Percentiles rank a stretch among this genome's conserved stretches.
phyloP scores from a whole-genome alignment of 1,284 basidiomycete genomes.

The Kalmanozyma brasiliensis region DNA sequence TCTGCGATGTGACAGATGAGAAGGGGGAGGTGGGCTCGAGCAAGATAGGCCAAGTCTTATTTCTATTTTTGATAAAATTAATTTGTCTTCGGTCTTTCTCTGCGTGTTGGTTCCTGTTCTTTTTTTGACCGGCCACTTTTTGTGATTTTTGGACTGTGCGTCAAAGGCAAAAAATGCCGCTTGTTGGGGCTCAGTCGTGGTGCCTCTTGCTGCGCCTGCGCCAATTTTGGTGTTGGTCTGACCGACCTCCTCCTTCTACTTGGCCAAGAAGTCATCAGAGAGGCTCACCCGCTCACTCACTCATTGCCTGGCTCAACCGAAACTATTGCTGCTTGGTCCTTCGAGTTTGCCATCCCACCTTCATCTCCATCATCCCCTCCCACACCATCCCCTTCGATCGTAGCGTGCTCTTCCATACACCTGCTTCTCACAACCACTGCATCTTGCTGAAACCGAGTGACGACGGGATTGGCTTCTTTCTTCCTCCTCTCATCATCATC shows the following conservation, averaged over 20 bases:
- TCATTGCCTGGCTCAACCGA: neutral
- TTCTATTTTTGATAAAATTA: neutral
- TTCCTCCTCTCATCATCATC: conserved; percentile 5
- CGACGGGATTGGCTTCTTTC: conserved; percentile 36
- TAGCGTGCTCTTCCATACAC: conserved; percentile 2
- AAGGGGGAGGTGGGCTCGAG: neutral
- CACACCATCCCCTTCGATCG: conserved; percentile 6
- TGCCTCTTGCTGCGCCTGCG: too few relatives aligned
- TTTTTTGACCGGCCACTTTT: too few relatives aligned
- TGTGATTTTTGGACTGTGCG: too few relatives aligned
- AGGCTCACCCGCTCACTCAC: conserved; percentile 5
- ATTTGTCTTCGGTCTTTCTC: too few relatives aligned
- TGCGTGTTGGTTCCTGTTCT: too few relatives aligned
- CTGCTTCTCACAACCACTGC: conserved; percentile 11
- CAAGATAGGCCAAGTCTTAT: neutral
- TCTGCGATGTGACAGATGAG: neutral
- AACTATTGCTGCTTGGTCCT: too few relatives aligned
- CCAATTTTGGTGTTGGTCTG: conserved; percentile 5
- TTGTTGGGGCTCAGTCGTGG: too few relatives aligned
- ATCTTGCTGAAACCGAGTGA: conserved; percentile 43
- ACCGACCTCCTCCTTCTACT: neutral
- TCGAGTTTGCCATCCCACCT: conserved; percentile 23
- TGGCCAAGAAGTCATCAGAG: conserved; percentile 6
- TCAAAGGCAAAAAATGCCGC: too few relatives aligned
- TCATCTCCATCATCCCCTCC: conserved; percentile 11